These are phyloP conservation scores for Candida sp. DNA, from an alignment of 1,139 yeast species.

Conservation along the genomic window DNA sequence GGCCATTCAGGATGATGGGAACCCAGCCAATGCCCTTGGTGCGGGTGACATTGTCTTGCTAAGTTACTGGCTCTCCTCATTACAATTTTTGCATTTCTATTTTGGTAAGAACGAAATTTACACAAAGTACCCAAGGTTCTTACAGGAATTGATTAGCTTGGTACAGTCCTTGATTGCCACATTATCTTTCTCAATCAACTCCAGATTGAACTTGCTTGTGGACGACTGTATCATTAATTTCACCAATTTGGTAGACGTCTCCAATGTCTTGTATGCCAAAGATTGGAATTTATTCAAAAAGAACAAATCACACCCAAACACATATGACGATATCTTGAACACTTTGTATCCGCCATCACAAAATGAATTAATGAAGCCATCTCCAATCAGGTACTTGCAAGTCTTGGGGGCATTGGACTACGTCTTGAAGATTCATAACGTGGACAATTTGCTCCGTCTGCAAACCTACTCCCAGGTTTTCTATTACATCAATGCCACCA, in stretches of 20 bases:
- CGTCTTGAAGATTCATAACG: constrained; percentile 81
- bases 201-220: constrained; percentile 56
- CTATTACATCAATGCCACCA: constrained; percentile 72
- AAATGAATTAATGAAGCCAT: constrained; percentile 70
- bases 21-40: constrained; percentile 27
- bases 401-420: constrained; percentile 88
- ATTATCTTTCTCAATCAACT: constrained; percentile 65
- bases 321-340: constrained; percentile 70
- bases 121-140: constrained; percentile 53
- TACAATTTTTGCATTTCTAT: constrained; percentile 71
- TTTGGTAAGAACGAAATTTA: constrained; percentile 61
- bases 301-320: constrained; percentile 39
- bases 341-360: constrained; percentile 78
- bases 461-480: constrained; percentile 82
- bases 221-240: constrained; percentile 70
- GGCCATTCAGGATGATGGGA: constrained; percentile 32
- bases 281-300: constrained; percentile 80
- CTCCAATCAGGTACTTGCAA: constrained; percentile 86
- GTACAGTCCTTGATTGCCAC: constrained; percentile 67
- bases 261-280: constrained; percentile 62
- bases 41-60: constrained; percentile 69
- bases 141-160: constrained; percentile 64
- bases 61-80: constrained; percentile 75
- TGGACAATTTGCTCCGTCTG: constrained; percentile 74
- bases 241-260: constrained; percentile 68